Conservation (phyloP, 2,329 filamentous ascomycete species). For the Dendryphion nanum region DNA sequence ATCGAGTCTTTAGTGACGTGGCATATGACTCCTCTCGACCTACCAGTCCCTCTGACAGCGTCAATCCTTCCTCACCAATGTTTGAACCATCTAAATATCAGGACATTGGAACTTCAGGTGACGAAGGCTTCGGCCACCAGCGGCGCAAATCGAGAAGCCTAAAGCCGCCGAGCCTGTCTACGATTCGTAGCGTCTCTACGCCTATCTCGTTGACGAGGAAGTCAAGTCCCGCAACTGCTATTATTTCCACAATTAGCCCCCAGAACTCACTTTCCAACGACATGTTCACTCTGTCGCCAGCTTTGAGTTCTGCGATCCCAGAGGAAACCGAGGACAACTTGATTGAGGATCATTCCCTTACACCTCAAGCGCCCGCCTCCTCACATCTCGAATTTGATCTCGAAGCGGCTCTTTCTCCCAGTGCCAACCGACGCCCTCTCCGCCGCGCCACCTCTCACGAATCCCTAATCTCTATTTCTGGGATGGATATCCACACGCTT, state of each 20-base stretch:
- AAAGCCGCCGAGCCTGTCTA: slow-evolving; percentile 28
- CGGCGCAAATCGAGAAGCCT: slow-evolving; percentile 25
- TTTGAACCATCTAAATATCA: slow-evolving; percentile 47
- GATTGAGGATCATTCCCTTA: neutral
- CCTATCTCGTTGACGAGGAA: slow-evolving; percentile 33
- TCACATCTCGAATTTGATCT: slow-evolving; percentile 18
- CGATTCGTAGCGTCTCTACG: slow-evolving; percentile 32
- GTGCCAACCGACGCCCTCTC: slow-evolving; percentile 44
- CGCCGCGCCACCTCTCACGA: slow-evolving; percentile 77
- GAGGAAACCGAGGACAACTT: slow-evolving; percentile 36
- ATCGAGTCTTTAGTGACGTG: slow-evolving; percentile 61
- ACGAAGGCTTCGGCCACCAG: slow-evolving; percentile 18
- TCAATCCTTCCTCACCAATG: slow-evolving; percentile 56
- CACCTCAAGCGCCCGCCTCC: slow-evolving; percentile 19
- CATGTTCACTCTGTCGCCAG: slow-evolving; percentile 26
- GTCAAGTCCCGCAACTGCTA: slow-evolving; percentile 32
- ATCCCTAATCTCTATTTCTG: slow-evolving; percentile 81
- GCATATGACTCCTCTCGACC: slow-evolving; percentile 68
- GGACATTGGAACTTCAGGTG: slow-evolving; percentile 3
- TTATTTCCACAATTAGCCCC: slow-evolving; percentile 31
- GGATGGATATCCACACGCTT: slow-evolving; percentile 85
- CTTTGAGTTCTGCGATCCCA: slow-evolving; percentile 29
- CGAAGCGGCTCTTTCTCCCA: slow-evolving; percentile 35
- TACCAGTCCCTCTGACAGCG: slow-evolving; percentile 74
- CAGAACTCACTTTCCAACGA: slow-evolving; percentile 31